These are phyloP conservation scores for Grosmannia serpens DNA, from an alignment of 2,329 filamentous ascomycete species.

Conservation along the genomic window DNA sequence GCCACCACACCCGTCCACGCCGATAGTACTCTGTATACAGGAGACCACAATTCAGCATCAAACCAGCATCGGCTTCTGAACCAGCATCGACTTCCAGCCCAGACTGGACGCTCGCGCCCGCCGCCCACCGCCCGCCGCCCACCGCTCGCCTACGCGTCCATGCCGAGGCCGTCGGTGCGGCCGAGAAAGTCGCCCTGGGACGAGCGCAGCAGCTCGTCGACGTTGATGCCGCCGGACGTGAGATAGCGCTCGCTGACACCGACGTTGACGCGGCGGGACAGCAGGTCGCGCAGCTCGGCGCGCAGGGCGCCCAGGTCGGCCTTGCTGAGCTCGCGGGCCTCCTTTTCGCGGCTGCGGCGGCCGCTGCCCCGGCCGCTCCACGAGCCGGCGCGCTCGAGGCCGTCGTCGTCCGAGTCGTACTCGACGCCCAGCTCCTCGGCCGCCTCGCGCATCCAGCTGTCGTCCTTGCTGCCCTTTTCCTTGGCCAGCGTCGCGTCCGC, in stretches of 20 bases:
- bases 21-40: too few relatives aligned
- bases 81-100: background rate
- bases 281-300: conserved; percentile 58
- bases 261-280: conserved; percentile 67
- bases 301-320: conserved; percentile 58
- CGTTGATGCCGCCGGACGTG: conserved; percentile 71
- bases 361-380: conserved; percentile 60
- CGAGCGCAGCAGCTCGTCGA: conserved; percentile 57
- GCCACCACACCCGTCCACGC: too few relatives aligned
- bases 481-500: conserved; percentile 76
- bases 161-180: conserved; percentile 28
- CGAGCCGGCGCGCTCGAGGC: conserved; percentile 64
- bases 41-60: too few relatives aligned
- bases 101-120: too few relatives aligned
- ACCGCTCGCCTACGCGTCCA: conserved; percentile 16
- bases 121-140: too few relatives aligned
- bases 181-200: conserved; percentile 58
- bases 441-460: conserved; percentile 71
- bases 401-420: conserved; percentile 84
- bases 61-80: too few relatives aligned
- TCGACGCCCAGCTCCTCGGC: conserved; percentile 91
- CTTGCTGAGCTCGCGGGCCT: conserved; percentile 57
- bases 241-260: conserved; percentile 83
- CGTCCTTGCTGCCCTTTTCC: conserved; percentile 73
- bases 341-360: conserved; percentile 62